phyloP scores from a whole-genome alignment of 2,329 filamentous ascomycete genomes.

The Didymella exigua region DNA sequence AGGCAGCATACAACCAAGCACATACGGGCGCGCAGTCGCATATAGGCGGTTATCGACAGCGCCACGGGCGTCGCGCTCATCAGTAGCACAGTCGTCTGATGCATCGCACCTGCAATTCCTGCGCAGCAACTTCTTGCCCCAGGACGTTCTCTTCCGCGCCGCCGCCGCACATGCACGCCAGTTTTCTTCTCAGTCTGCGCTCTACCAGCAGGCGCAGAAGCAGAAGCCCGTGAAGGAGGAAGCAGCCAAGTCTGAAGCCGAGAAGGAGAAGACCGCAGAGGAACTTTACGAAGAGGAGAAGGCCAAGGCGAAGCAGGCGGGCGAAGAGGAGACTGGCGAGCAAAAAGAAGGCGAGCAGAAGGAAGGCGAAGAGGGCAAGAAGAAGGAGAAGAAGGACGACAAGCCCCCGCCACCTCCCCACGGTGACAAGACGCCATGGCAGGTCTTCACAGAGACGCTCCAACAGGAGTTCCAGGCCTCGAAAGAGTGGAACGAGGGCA shows the following conservation, averaged over 20 bases:
- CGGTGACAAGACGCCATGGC: constrained; percentile 97
- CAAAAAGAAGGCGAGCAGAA: constrained; percentile 53
- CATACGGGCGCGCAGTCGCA: constrained; percentile 53
- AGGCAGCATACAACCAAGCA: constrained; percentile 45
- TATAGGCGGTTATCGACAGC: constrained; percentile 55
- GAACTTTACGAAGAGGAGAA: constrained; percentile 52
- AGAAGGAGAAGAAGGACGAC: constrained; percentile 68
- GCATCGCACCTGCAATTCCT: constrained; percentile 45
- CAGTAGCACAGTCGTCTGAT: constrained; percentile 31
- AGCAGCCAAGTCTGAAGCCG: constrained; percentile 30
- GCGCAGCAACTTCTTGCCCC: constrained; percentile 52
- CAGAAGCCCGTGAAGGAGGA: constrained; percentile 43
- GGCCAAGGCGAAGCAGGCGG: constrained; percentile 48
- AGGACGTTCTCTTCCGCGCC: constrained; percentile 48
- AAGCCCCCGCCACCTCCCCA: constrained; percentile 89
- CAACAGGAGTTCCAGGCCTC: constrained; percentile 92
- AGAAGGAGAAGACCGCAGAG: constrained; percentile 48
- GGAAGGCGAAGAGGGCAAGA: constrained; percentile 53
- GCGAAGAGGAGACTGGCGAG: constrained; percentile 54
- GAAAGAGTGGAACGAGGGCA: constrained; percentile 99
- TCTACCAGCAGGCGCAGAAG: constrained; percentile 45
- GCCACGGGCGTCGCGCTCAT: constrained; percentile 25
- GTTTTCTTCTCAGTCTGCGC: constrained; percentile 49
- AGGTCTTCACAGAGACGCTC: constrained; percentile 98
- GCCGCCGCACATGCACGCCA: constrained; percentile 52